These are phyloP conservation scores for Hypomontagnella monticulosa DNA, from an alignment of 495 filamentous ascomycete species.

Conservation along the genomic window DNA sequence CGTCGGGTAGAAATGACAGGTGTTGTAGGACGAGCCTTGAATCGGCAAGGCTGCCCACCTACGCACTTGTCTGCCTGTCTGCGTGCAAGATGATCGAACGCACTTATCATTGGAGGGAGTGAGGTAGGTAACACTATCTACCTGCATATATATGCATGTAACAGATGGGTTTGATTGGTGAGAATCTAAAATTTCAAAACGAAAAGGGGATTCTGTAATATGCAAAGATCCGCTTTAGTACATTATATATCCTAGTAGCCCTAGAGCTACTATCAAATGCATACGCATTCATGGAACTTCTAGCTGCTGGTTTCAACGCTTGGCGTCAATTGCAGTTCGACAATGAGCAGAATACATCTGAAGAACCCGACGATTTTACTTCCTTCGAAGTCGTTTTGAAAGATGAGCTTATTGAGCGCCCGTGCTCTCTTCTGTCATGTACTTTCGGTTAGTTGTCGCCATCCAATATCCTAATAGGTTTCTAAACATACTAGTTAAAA, in stretches of 20 bases:
- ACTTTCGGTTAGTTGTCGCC: conserved; percentile 50
- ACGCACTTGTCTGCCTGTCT: no score
- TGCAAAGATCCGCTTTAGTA: background rate
- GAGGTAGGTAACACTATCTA: conserved; percentile 1
- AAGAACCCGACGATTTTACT: conserved; percentile 53
- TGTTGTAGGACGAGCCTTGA: background rate
- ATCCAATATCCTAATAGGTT: background rate
- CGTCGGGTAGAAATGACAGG: conserved; percentile 10
- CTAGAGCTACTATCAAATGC: background rate
- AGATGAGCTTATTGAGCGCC: conserved; percentile 43
- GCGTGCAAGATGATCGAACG: background rate
- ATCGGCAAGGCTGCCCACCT: conserved; percentile 21
- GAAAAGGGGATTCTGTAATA: conserved; percentile 1
- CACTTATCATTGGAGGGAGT: background rate
- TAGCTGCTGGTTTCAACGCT: conserved; percentile 62
- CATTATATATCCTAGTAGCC: background rate
- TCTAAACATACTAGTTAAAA: conserved; percentile 42
- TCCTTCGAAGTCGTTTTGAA: conserved; percentile 51
- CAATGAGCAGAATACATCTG: conserved; percentile 4
- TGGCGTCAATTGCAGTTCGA: conserved; percentile 58
- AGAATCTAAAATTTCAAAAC: background rate
- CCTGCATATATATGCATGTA: conserved; percentile 24
- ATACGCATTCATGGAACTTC: conserved; percentile 53
- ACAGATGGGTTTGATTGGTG: conserved; percentile 18
- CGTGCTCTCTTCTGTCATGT: conserved; percentile 47